Evolutionary conservation across 768 basidiomycete species (phyloP).

Genomic region (Suillus fuscotomentosus): DNA sequence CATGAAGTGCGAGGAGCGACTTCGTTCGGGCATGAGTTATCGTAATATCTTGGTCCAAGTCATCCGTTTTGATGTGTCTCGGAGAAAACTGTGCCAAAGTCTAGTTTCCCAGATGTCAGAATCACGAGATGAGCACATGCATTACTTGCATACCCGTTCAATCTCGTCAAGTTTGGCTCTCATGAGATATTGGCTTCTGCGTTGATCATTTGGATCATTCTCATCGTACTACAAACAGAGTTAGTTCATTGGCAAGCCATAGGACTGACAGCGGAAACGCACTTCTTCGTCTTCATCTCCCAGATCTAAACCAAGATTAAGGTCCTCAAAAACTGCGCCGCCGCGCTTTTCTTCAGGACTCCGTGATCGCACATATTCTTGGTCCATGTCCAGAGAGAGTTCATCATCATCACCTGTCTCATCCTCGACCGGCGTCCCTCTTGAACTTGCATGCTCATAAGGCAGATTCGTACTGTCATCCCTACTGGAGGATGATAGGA

Average conservation of each 20-base stretch:
- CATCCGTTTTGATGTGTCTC: constrained; percentile 30
- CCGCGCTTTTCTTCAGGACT: constrained; percentile 45
- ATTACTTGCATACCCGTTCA: constrained; percentile 48
- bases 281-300: constrained; percentile 42
- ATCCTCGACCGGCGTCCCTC: constrained; percentile 14
- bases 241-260: constrained; percentile 15
- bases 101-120: constrained; percentile 35
- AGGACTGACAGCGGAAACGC: constrained; percentile 20
- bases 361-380: constrained; percentile 28
- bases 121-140: constrained; percentile 17
- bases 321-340: constrained; percentile 44
- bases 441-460: constrained; percentile 41
- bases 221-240: constrained; percentile 53
- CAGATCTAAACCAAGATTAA: constrained; percentile 43
- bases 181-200: constrained; percentile 75
- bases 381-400: constrained; percentile 25
- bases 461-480: constrained; percentile 39
- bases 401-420: constrained; percentile 19
- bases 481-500: constrained; percentile 29
- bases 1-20: constrained; percentile 7
- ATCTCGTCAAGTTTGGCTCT: constrained; percentile 77
- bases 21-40: constrained; percentile 19
- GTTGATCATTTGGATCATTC: constrained; percentile 69
- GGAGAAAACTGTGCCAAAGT: constrained; percentile 69
- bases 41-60: constrained; percentile 20